Evolutionary conservation across 371 early-diverging fungal species (phyloP).

Genomic region (Coemansia linderi): DNA sequence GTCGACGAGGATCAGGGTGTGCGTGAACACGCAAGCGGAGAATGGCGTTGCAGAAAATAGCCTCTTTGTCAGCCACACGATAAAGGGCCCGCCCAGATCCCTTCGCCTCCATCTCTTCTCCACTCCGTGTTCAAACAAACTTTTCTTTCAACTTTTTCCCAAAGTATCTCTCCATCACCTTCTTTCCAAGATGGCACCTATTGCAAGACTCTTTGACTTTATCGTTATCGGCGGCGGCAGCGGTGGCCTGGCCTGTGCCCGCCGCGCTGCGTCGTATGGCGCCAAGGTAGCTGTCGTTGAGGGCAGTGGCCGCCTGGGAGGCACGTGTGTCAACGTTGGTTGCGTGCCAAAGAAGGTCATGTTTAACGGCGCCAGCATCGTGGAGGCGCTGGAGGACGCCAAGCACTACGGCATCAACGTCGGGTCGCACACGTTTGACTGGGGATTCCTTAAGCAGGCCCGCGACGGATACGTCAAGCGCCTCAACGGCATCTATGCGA

Average conservation of each 20-base stretch:
- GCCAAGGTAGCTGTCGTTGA: slow-evolving; percentile 93
- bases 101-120: neutral
- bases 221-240: slow-evolving; percentile 91
- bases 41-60: neutral
- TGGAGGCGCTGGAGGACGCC: slow-evolving; percentile 86
- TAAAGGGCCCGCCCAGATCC: neutral
- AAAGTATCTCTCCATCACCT: neutral
- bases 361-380: slow-evolving; percentile 91
- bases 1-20: neutral
- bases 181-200: slow-evolving; percentile 33
- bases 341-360: slow-evolving; percentile 99
- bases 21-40: neutral
- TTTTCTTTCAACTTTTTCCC: neutral
- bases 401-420: slow-evolving; percentile 85
- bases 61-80: neutral
- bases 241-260: slow-evolving; percentile 89
- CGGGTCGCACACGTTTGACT: slow-evolving; percentile 55
- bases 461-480: slow-evolving; percentile 95
- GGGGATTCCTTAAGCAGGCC: slow-evolving; percentile 78
- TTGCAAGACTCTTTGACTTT: slow-evolving; percentile 71
- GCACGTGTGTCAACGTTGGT: slow-evolving; percentile 96
- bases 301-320: slow-evolving; percentile 79
- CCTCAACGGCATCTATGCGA: slow-evolving; percentile 94
- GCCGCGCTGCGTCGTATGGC: slow-evolving; percentile 89
- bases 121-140: neutral